Percentiles rank a stretch among this genome's conserved stretches.
Conservation (phyloP, 2,329 filamentous ascomycete species). For the Sclerotinia nivalis region DNA sequence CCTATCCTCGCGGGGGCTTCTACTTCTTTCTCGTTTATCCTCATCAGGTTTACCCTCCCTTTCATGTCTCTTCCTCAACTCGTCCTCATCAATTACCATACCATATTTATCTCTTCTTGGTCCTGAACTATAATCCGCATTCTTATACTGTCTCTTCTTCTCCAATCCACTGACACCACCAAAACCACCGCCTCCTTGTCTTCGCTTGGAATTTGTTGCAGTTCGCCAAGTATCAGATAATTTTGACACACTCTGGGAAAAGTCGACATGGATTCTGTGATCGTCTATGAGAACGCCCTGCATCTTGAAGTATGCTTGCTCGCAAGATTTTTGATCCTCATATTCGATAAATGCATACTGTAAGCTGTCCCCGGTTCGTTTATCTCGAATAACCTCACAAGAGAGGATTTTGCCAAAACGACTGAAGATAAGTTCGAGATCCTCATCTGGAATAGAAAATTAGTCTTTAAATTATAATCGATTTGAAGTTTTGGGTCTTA, state of each 20-base stretch:
- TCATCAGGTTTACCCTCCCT: conserved; percentile 42
- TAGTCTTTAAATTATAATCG: conserved; percentile 18
- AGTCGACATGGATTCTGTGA: conserved; percentile 96
- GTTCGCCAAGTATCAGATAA: conserved; percentile 87
- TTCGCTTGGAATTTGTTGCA: conserved; percentile 78
- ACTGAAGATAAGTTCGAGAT: conserved; percentile 93
- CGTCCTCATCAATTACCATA: conserved; percentile 79
- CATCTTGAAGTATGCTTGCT: conserved; percentile 98
- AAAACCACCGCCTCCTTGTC: conserved; percentile 70
- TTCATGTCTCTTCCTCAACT: conserved; percentile 56
- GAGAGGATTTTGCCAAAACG: conserved; percentile 94
- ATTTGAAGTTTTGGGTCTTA: conserved; percentile 33
- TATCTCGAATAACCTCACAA: conserved; percentile 94
- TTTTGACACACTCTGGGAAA: conserved; percentile 90
- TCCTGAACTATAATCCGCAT: conserved; percentile 44
- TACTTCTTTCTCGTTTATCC: conserved; percentile 40
- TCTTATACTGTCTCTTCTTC: conserved; percentile 85
- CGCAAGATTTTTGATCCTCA: conserved; percentile 87
- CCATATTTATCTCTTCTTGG: conserved; percentile 59
- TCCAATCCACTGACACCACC: conserved; percentile 87
- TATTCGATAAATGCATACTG: conserved; percentile 99
- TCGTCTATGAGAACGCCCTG: conserved; percentile 96
- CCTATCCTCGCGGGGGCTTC: conserved; percentile 37
- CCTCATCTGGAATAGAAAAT: conserved; percentile 61
- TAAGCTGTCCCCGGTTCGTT: conserved; percentile 88